These are phyloP conservation scores for Fusarium sarcochroum DNA, from an alignment of 2,329 filamentous ascomycete genomes.

Conservation along the genomic window DNA sequence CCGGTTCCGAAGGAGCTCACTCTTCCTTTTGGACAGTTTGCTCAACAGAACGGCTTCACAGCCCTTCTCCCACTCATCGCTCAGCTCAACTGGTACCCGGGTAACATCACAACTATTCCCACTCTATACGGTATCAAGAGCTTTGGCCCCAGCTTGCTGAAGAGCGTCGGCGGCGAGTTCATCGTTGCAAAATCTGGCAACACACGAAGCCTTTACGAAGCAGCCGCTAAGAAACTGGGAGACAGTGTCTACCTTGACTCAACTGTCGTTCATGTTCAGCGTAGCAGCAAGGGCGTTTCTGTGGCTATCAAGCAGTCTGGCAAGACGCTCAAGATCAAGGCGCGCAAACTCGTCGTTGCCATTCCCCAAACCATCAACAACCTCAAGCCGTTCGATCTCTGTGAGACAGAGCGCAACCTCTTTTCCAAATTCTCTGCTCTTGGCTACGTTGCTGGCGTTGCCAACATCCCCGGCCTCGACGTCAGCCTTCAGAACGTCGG, in stretches of 20 bases:
- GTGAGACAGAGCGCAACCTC: neutral
- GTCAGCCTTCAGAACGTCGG: slow-evolving; percentile 31
- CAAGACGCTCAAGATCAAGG: slow-evolving; percentile 4
- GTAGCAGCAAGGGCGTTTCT: slow-evolving; percentile 8
- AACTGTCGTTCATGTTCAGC: slow-evolving; percentile 1
- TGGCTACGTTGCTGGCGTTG: slow-evolving; percentile 31
- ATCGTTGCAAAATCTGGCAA: slow-evolving; percentile 24
- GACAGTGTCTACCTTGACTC: slow-evolving; percentile 25
- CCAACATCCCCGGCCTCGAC: slow-evolving; percentile 23
- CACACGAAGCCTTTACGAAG: slow-evolving; percentile 26
- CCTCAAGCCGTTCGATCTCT: slow-evolving; percentile 16
- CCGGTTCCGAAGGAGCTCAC: slow-evolving; percentile 38
- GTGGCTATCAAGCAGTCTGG: slow-evolving; percentile 8
- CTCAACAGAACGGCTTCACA: slow-evolving; percentile 28
- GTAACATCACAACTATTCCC: slow-evolving; percentile 30
- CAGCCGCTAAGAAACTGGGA: slow-evolving; percentile 16
- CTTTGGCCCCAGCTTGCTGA: slow-evolving; percentile 31
- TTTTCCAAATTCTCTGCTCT: slow-evolving; percentile 33
- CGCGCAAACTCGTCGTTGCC: slow-evolving; percentile 38
- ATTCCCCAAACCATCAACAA: slow-evolving; percentile 37
- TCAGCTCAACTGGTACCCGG: slow-evolving; percentile 40
- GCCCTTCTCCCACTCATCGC: slow-evolving; percentile 26
- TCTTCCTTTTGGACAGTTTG: slow-evolving; percentile 37
- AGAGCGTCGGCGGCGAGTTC: slow-evolving; percentile 20
- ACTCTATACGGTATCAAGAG: slow-evolving; percentile 41